Percentiles rank a stretch among this genome's conserved stretches.
phyloP scores from a whole-genome alignment of 2,329 filamentous ascomycete species.

The Huntiella bhutanensis region DNA sequence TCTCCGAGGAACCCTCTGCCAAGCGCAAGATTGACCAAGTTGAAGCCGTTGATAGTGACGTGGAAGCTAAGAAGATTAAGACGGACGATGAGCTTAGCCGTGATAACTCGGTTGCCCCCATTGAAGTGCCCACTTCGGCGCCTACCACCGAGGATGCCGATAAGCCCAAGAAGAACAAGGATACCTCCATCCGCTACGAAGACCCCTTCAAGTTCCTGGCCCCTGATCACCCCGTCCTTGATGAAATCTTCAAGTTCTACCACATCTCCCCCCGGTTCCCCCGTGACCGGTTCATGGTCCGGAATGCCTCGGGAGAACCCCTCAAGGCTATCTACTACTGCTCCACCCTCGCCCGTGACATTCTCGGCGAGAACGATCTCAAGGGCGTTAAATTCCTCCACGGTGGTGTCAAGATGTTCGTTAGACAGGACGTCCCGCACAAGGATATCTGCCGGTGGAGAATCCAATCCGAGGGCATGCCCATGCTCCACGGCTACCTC shows the following conservation, averaged over 20 bases:
- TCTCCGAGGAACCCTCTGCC: constrained; percentile 15
- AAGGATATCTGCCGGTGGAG: constrained; percentile 81
- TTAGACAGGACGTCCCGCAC: constrained; percentile 85
- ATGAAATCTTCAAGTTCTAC: constrained; percentile 69
- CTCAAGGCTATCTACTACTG: constrained; percentile 97
- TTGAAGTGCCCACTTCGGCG: not conserved
- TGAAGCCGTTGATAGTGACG: constrained; percentile 20
- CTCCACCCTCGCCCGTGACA: constrained; percentile 63
- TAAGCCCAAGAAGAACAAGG: constrained; percentile 18
- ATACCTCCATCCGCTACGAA: constrained; percentile 35
- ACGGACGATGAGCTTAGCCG: constrained; percentile 12
- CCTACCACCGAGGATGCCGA: not conserved
- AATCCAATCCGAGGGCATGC: constrained; percentile 85
- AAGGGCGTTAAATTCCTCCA: constrained; percentile 90
- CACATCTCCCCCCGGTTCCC: constrained; percentile 70
- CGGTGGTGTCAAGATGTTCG: constrained; percentile 95
- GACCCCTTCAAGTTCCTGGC: constrained; percentile 89
- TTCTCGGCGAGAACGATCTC: constrained; percentile 73
- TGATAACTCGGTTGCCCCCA: constrained; percentile 10
- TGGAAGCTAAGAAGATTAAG: constrained; percentile 19
- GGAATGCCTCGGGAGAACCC: constrained; percentile 73
- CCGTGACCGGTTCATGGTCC: constrained; percentile 81
- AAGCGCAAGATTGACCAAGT: constrained; percentile 21
- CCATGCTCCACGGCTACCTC: constrained; percentile 79
- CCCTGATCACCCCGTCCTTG: constrained; percentile 54